phyloP scores from a whole-genome alignment of 106 monocot species.

The Xerophyta viscosa region DNA sequence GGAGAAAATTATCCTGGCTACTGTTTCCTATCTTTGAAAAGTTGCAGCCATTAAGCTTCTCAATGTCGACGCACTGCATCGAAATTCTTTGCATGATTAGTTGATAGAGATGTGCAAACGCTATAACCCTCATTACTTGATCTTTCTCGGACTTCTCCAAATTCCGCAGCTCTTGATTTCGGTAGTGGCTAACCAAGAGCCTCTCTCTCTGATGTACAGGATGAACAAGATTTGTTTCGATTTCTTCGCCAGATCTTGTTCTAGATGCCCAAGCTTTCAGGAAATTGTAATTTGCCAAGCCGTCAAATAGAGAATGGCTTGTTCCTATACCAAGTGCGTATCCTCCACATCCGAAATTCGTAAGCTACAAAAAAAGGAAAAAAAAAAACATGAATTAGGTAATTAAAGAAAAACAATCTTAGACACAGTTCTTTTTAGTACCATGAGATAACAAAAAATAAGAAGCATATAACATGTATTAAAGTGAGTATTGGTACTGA shows the following conservation, averaged over 20 bases:
- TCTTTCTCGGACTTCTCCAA: neutral
- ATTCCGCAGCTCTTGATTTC: neutral
- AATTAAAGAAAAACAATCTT: neutral
- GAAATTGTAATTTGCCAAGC: conserved; percentile 31
- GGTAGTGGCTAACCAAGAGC: conserved; percentile 12
- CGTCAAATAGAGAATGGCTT: conserved; percentile 49
- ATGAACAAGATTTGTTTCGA: conserved; percentile 1
- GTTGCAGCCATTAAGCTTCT: conserved; percentile 1
- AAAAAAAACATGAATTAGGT: neutral
- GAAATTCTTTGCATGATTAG: conserved; percentile 22
- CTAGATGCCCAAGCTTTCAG: conserved; percentile 36
- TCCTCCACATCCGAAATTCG: conserved; percentile 42
- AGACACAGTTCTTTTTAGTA: too few species aligned
- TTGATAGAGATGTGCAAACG: conserved; percentile 34
- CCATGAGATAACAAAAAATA: too few species aligned
- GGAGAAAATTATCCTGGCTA: conserved; percentile 12
- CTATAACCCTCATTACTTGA: conserved; percentile 8
- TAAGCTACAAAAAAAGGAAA: conserved; percentile 19
- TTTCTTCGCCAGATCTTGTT: neutral
- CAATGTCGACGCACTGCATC: neutral
- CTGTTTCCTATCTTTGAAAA: conserved; percentile 1
- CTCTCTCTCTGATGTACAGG: conserved; percentile 43
- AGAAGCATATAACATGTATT: too few species aligned
- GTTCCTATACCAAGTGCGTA: conserved; percentile 39
- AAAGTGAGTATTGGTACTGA: too few species aligned